A percentile compares a stretch with the other conserved stretches of the same genome.
Conservation (phyloP, 2,329 filamentous ascomycete genomes). For the Paecilomyces niveus region DNA sequence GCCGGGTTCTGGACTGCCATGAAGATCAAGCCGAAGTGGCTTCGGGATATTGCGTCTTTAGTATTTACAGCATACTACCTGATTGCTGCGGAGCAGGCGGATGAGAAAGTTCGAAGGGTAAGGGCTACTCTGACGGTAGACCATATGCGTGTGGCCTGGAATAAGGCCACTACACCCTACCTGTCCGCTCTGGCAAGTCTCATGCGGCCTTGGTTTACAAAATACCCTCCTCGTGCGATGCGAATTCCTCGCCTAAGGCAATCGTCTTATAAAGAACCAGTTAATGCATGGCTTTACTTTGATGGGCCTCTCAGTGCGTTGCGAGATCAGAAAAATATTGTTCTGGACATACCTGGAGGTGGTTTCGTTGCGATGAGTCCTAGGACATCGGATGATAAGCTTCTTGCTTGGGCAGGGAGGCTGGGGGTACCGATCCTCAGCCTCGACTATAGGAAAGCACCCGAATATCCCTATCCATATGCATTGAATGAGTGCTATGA, state of each 20-base stretch:
- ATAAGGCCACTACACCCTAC: slow-evolving; percentile 87
- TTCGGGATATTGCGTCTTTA: slow-evolving; percentile 75
- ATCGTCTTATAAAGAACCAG: slow-evolving; percentile 76
- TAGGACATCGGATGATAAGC: slow-evolving; percentile 87
- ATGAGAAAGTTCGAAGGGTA: slow-evolving; percentile 93
- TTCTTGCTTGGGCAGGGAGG: slow-evolving; percentile 85
- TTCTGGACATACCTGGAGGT: slow-evolving; percentile 87
- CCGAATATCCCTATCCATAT: slow-evolving; percentile 78
- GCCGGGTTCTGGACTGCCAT: slow-evolving; percentile 99
- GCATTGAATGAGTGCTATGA: slow-evolving; percentile 84
- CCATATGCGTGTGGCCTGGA: slow-evolving; percentile 88
- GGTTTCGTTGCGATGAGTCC: slow-evolving; percentile 97
- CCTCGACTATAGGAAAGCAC: slow-evolving; percentile 82
- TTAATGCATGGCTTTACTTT: slow-evolving; percentile 87
- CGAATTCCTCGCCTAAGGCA: slow-evolving; percentile 72
- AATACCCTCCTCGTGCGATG: slow-evolving; percentile 73
- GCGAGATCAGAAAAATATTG: slow-evolving; percentile 65
- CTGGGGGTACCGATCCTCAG: slow-evolving; percentile 84
- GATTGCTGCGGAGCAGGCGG: slow-evolving; percentile 84
- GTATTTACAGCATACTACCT: slow-evolving; percentile 87
- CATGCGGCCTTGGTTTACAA: slow-evolving; percentile 69
- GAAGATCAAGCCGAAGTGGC: slow-evolving; percentile 72
- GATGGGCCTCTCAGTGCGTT: slow-evolving; percentile 77
- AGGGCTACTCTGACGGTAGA: slow-evolving; percentile 81
- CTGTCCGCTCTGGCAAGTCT: slow-evolving; percentile 64